These are phyloP conservation scores for Sordariomycetes sp. DNA, from an alignment of 2,329 filamentous ascomycete genomes.

Conservation along the genomic window DNA sequence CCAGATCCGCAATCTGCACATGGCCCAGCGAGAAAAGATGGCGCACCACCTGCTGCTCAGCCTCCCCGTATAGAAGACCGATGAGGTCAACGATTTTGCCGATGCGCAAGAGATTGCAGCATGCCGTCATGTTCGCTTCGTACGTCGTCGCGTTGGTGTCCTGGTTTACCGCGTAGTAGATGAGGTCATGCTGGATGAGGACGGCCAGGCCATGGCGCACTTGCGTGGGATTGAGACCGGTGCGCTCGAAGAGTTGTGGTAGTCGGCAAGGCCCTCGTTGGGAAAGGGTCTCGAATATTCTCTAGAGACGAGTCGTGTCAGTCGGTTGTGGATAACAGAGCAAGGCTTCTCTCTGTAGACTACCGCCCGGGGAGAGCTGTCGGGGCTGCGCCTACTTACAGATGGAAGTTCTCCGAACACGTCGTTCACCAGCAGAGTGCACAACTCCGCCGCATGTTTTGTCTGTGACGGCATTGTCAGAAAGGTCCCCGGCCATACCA, in stretches of 20 bases:
- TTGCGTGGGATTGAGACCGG: constrained; percentile 62
- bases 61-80: constrained; percentile 61
- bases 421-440: constrained; percentile 79
- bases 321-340: neutral
- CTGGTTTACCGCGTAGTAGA: constrained; percentile 59
- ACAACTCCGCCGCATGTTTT: constrained; percentile 76
- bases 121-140: constrained; percentile 69
- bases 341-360: neutral
- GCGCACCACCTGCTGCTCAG: constrained; percentile 64
- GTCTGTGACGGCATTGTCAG: constrained; percentile 30
- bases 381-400: constrained; percentile 43
- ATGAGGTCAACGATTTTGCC: constrained; percentile 74
- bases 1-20: constrained; percentile 59
- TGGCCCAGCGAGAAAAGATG: constrained; percentile 70
- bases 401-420: constrained; percentile 85
- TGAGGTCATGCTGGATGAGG: constrained; percentile 78
- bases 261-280: constrained; percentile 69
- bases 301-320: constrained; percentile 36
- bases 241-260: constrained; percentile 57
- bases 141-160: constrained; percentile 61
- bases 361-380: neutral
- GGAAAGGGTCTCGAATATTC: constrained; percentile 72
- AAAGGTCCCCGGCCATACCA: neutral
- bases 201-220: constrained; percentile 73
- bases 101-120: constrained; percentile 71